Conservation (phyloP, 2,329 filamentous ascomycete genomes). For the Aquanectria penicillioides region DNA sequence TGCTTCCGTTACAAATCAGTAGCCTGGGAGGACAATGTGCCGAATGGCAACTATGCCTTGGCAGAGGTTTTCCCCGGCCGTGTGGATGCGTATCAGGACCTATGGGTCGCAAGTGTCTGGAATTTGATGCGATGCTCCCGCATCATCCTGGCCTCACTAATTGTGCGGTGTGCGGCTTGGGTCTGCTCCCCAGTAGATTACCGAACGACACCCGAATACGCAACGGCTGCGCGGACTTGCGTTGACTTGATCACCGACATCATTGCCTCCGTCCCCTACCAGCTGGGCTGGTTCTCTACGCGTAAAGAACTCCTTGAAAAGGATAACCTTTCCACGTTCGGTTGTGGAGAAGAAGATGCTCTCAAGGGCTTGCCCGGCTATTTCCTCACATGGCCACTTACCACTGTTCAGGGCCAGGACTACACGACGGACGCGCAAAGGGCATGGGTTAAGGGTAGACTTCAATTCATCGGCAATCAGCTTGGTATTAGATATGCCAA, state of each 20-base stretch:
- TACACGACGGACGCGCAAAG: constrained; percentile 68
- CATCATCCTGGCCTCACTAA: constrained; percentile 63
- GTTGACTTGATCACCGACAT: constrained; percentile 67
- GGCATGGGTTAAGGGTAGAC: constrained; percentile 63
- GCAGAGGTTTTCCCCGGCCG: constrained; percentile 69
- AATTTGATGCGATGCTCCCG: constrained; percentile 65
- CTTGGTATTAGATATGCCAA: constrained; percentile 68
- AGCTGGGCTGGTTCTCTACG: constrained; percentile 67
- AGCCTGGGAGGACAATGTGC: constrained; percentile 65
- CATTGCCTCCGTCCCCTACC: constrained; percentile 69
- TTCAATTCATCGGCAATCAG: constrained; percentile 64
- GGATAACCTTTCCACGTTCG: constrained; percentile 56
- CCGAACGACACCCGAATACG: constrained; percentile 70
- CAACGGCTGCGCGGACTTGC: constrained; percentile 61
- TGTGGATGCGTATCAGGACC: constrained; percentile 68
- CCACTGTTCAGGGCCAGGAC: constrained; percentile 64
- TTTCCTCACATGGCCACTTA: constrained; percentile 68
- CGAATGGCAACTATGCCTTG: constrained; percentile 60
- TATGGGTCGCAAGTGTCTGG: constrained; percentile 68
- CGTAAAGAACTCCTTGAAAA: constrained; percentile 52
- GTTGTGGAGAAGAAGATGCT: constrained; percentile 59
- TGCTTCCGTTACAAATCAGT: constrained; percentile 63
- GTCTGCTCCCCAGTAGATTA: constrained; percentile 69
- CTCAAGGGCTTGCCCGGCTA: constrained; percentile 67
- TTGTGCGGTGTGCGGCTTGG: constrained; percentile 70